Evolutionary conservation across 2,329 filamentous ascomycete genomes (phyloP), one percentile per base, ranked within the genome.

Genomic region (Gnomoniopsis sp.): DNA sequence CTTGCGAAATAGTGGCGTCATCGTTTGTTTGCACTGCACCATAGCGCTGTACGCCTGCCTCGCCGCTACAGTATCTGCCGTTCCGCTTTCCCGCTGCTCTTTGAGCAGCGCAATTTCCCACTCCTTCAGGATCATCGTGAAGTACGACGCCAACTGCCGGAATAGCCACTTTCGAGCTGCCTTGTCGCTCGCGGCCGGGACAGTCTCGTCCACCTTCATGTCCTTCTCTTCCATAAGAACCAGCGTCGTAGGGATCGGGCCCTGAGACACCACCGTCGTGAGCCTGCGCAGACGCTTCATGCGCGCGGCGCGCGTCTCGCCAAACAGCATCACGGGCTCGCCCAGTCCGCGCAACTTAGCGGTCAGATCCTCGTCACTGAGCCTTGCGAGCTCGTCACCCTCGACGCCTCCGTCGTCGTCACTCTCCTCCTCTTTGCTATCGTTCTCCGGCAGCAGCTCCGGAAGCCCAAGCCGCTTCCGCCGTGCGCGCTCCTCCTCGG

Each of bases 41-140:
- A 97, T 96, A 53, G 91, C 89, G 68, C 84, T 88, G 66, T 89
- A 87, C 6, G 95, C 95, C 63, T 87, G 85, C 68, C 91, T 91
- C 67, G 93, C 91, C 21, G 90, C 86, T 64, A 87, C 88, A 30
- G 90, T 93, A 55, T 86, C 81, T 30, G 73, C 72, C 66, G 74
- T 77, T n/a, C 51, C 53, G 21, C 48, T 30, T 22, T 49, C 41
- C 44, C 36, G 49, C 69, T 83, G 77, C 61, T 87, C 84, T 66
- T 89, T 85, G 6, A 84, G 84, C 67, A 99, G 83, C 6, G 93
- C 92, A 44, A 77, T 70, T 66, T 93, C 86, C 88, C 96, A 99
- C 72, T 96, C 93, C 48, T 81, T 84, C 59, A 99, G 78, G n/a
- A 99, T 86, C 86, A 99, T 91, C 55, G 90, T 96, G 77, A 99